Percentiles rank a stretch among this genome's conserved stretches.
These are phyloP conservation scores for Epichloe festucae DNA, from an alignment of 2,329 filamentous ascomycete species.

Conservation along the genomic window DNA sequence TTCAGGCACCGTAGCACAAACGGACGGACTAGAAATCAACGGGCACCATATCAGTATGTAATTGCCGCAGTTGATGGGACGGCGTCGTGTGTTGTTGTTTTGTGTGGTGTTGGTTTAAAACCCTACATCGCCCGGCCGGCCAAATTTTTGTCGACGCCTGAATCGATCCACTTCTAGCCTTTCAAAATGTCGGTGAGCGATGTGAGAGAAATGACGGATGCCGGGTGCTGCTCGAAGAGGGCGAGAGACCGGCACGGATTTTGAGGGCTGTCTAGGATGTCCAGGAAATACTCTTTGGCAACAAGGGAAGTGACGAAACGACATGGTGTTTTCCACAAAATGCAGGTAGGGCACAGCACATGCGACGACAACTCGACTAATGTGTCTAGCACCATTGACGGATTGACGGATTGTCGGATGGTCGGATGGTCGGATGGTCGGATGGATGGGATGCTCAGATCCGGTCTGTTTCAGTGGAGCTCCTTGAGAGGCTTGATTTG, in stretches of 20 bases:
- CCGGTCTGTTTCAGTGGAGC: conserved; percentile 1
- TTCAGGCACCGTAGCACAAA: no score
- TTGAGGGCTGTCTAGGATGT: not conserved
- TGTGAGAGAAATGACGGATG: not conserved
- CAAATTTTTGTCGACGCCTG: conserved; percentile 1
- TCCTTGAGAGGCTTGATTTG: no score
- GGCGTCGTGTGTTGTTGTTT: not conserved
- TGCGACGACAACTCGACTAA: not conserved
- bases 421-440: not conserved
- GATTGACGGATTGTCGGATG: not conserved
- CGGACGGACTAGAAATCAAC: not conserved
- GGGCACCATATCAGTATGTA: not conserved
- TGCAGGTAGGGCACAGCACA: not conserved
- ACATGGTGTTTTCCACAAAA: not conserved
- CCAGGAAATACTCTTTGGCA: not conserved
- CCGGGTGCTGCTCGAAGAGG: not conserved
- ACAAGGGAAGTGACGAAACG: not conserved
- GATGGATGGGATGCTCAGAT: not conserved
- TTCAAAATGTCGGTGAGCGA: conserved; percentile 7
- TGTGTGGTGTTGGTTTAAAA: not conserved
- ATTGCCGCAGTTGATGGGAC: not conserved
- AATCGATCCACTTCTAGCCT: conserved; percentile 1
- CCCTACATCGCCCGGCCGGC: conserved; percentile 1
- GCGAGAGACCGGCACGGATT: not conserved
- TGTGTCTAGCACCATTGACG: not conserved